Evolutionary conservation across 2,329 filamentous ascomycete species (phyloP).

Genomic region (Fusarium nurragi): DNA sequence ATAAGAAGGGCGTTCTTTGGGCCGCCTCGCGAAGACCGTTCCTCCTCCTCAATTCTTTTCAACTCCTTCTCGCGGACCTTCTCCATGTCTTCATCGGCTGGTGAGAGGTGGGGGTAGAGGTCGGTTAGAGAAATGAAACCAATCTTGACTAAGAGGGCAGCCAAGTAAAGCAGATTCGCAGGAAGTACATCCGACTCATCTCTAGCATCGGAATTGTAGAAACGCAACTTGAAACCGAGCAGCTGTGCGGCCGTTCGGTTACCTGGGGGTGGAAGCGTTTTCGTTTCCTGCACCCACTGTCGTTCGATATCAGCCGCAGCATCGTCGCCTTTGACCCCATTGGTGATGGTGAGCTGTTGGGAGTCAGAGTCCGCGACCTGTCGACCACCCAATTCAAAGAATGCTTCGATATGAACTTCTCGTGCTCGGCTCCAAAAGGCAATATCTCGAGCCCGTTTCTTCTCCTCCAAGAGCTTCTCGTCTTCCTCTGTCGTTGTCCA

Average conservation of each 20-base stretch:
- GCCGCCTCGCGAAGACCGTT: conserved; percentile 75
- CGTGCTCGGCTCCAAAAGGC: conserved; percentile 85
- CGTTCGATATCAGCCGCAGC: conserved; percentile 66
- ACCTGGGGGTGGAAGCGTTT: conserved; percentile 82
- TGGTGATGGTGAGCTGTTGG: conserved; percentile 54
- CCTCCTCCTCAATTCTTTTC: conserved; percentile 81
- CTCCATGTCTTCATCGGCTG: conserved; percentile 84
- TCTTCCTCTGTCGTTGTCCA: conserved; percentile 76
- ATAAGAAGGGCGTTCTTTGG: conserved; percentile 84
- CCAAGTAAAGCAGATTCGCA: conserved; percentile 91
- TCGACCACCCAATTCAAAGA: conserved; percentile 86
- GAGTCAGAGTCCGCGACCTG: conserved; percentile 69
- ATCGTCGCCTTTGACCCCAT: conserved; percentile 52
- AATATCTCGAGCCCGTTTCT: conserved; percentile 73
- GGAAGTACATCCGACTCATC: conserved; percentile 81
- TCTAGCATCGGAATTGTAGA: conserved; percentile 85
- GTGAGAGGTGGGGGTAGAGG: conserved; percentile 91
- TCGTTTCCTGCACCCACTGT: conserved; percentile 83
- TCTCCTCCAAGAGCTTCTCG: conserved; percentile 63
- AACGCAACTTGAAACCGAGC: conserved; percentile 95
- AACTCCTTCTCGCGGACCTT: conserved; percentile 73
- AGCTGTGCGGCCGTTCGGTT: conserved; percentile 94
- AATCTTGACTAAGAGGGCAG: conserved; percentile 93
- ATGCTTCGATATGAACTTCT: conserved; percentile 80
- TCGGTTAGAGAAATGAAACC: conserved; percentile 94